These are phyloP conservation scores for Tetracentron sinense DNA, from an alignment of 164 flowering plant species.

Conservation along the genomic window DNA sequence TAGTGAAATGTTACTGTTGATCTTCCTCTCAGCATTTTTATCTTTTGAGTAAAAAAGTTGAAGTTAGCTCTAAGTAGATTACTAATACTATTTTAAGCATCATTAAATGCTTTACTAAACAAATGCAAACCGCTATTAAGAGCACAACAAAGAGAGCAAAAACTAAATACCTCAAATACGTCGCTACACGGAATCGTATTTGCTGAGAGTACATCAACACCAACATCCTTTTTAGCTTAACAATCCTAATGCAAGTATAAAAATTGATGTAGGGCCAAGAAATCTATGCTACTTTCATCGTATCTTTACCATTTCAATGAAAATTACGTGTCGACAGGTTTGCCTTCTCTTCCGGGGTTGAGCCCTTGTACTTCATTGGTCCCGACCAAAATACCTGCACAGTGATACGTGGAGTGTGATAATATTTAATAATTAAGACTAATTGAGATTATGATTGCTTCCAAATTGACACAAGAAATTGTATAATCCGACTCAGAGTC, in stretches of 20 bases:
- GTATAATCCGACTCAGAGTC: too few species aligned
- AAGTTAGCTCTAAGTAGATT: not conserved
- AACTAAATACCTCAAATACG: slow-evolving; percentile 14
- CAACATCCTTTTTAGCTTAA: slow-evolving; percentile 20
- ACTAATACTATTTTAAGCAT: not conserved
- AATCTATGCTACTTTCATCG: slow-evolving; percentile 45
- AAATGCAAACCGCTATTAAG: not conserved
- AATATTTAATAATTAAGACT: too few species aligned
- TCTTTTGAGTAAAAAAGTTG: too few species aligned
- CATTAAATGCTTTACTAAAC: not conserved
- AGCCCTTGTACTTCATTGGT: not conserved
- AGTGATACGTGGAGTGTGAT: too few species aligned
- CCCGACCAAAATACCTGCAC: not conserved
- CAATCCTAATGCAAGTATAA: slow-evolving; percentile 19
- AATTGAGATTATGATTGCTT: too few species aligned
- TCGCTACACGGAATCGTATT: slow-evolving; percentile 37
- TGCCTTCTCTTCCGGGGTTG: not conserved
- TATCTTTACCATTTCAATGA: slow-evolving; percentile 41
- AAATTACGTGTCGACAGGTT: slow-evolving; percentile 20
- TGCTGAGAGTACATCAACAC: slow-evolving; percentile 11
- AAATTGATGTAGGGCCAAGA: slow-evolving; percentile 25
- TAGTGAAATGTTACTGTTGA: too few species aligned
- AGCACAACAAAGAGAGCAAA: not conserved
- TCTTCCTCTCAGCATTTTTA: too few species aligned
- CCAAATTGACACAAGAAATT: not conserved